Conservation (phyloP, 192 early-diverging fungal species). For the Mortierella claussenii region DNA sequence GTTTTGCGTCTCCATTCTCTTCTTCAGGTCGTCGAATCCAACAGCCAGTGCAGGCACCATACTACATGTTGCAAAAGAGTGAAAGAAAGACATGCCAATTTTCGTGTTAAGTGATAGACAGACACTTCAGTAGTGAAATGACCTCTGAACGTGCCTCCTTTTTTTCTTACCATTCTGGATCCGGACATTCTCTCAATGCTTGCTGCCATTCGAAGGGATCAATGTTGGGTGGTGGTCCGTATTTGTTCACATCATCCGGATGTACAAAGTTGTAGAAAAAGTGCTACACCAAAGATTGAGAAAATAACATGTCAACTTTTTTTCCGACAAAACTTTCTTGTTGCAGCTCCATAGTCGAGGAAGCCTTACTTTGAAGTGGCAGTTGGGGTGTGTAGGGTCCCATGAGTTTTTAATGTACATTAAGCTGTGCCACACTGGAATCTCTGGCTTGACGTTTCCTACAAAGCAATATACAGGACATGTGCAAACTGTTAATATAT, state of each 20-base stretch:
- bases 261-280: slow-evolving; percentile 97
- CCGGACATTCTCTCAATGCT: slow-evolving; percentile 88
- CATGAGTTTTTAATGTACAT: slow-evolving; percentile 77
- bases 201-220: slow-evolving; percentile 82
- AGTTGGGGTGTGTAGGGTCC: slow-evolving; percentile 80
- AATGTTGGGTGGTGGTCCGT: slow-evolving; percentile 76
- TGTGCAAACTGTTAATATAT: too few relatives aligned
- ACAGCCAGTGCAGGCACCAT: slow-evolving; percentile 92
- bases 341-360: too few relatives aligned
- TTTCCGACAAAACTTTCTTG: too few relatives aligned
- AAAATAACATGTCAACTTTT: background rate
- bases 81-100: background rate
- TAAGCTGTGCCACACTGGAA: slow-evolving; percentile 69
- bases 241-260: slow-evolving; percentile 82
- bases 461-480: too few relatives aligned
- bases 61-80: too few relatives aligned
- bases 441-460: slow-evolving; percentile 44
- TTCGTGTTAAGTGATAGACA: background rate
- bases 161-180: slow-evolving; percentile 82
- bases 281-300: slow-evolving; percentile 59
- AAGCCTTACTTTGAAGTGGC: slow-evolving; percentile 76
- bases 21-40: slow-evolving; percentile 92
- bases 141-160: too few relatives aligned
- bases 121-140: too few relatives aligned
- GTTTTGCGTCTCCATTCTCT: slow-evolving; percentile 83